Conservation (phyloP, 495 filamentous ascomycete genomes). For the Xeromyces bisporus region DNA sequence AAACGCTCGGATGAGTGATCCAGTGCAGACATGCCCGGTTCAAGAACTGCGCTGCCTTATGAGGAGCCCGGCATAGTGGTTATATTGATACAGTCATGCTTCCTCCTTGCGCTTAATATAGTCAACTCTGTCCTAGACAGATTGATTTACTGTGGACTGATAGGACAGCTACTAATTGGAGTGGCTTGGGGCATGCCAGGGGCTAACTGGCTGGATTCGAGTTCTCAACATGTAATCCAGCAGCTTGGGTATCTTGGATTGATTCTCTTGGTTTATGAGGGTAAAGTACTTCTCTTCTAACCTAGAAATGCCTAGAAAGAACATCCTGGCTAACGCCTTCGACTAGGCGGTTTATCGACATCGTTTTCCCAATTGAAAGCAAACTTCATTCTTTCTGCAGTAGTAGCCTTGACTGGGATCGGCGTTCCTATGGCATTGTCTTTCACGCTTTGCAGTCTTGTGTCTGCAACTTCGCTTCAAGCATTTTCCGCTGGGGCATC, state of each 20-base stretch:
- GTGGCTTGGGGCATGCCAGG: slow-evolving; percentile 52
- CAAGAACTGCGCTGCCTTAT: slow-evolving; percentile 30
- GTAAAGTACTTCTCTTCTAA: slow-evolving; percentile 8
- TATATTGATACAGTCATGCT: slow-evolving; percentile 44
- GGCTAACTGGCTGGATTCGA: slow-evolving; percentile 30
- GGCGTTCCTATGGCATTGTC: slow-evolving; percentile 48
- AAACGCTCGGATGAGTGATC: too few species aligned
- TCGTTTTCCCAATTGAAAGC: slow-evolving; percentile 38
- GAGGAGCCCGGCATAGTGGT: slow-evolving; percentile 40
- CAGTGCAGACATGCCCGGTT: slow-evolving; percentile 3
- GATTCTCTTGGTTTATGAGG: slow-evolving; percentile 59
- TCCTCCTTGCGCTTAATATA: slow-evolving; percentile 49
- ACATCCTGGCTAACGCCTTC: not conserved
- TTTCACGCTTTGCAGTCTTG: slow-evolving; percentile 34
- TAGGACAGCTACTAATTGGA: slow-evolving; percentile 61
- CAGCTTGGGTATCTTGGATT: slow-evolving; percentile 64
- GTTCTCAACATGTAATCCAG: slow-evolving; percentile 39
- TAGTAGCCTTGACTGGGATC: slow-evolving; percentile 49
- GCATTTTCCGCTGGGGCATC: slow-evolving; percentile 63
- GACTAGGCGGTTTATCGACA: slow-evolving; percentile 46
- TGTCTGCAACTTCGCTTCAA: slow-evolving; percentile 34
- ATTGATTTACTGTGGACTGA: slow-evolving; percentile 49
- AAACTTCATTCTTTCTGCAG: slow-evolving; percentile 41
- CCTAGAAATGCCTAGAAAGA: too few species aligned
- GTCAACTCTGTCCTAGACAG: slow-evolving; percentile 40